Conservation (phyloP, 208 protist genomes). For the Crithidia fasciculata region DNA sequence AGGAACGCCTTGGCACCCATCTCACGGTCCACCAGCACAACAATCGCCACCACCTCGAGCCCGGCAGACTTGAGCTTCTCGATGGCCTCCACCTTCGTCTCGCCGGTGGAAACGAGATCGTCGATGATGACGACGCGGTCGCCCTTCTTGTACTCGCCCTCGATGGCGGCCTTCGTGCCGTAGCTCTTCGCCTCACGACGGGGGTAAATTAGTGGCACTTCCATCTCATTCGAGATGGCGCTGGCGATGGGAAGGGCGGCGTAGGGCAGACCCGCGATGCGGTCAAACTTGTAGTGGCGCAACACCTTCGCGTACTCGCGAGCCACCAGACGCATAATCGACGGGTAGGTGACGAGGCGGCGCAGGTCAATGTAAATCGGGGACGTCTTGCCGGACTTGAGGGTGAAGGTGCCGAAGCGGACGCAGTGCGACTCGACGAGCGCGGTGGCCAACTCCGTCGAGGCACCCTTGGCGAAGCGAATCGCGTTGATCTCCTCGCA, state of each 20-base stretch:
- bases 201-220: constrained; percentile 89
- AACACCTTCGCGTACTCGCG: constrained; percentile 79
- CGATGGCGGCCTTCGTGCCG: constrained; percentile 94
- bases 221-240: constrained; percentile 91
- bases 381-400: constrained; percentile 95
- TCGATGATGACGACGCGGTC: constrained; percentile 94
- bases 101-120: constrained; percentile 95
- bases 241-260: constrained; percentile 95
- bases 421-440: constrained; percentile 87
- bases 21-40: constrained; percentile 95
- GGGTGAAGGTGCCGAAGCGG: constrained; percentile 95
- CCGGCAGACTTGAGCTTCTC: constrained; percentile 86
- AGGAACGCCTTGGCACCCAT: constrained; percentile 94
- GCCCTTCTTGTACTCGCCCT: constrained; percentile 93
- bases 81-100: constrained; percentile 95
- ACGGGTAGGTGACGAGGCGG: constrained; percentile 89
- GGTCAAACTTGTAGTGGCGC: constrained; percentile 76
- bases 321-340: constrained; percentile 80
- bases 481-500: constrained; percentile 83
- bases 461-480: constrained; percentile 53
- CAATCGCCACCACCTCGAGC: constrained; percentile 88
- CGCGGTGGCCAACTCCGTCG: constrained; percentile 61
- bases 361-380: constrained; percentile 97
- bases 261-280: constrained; percentile 94
- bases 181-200: constrained; percentile 95